Conservation (phyloP, 805 yeast genomes). For the Barnettozyma populi region DNA sequence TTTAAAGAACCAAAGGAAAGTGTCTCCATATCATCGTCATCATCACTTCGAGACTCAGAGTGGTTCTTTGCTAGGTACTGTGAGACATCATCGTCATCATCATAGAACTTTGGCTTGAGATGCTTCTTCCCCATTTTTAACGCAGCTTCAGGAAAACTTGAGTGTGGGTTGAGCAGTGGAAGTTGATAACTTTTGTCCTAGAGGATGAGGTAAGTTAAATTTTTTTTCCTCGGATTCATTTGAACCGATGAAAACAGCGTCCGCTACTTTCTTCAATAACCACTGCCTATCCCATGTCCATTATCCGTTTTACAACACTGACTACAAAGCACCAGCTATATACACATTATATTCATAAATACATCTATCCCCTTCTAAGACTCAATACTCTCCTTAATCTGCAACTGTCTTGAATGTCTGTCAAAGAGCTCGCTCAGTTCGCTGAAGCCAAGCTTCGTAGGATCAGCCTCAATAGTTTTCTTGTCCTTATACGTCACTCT, state of each 20-base stretch:
- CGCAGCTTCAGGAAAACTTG: neutral
- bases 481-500: conserved; percentile 82
- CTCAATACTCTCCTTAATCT: conserved; percentile 65
- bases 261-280: no score
- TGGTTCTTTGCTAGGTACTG: conserved; percentile 8
- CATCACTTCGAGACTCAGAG: conserved; percentile 26
- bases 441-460: conserved; percentile 44
- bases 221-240: neutral
- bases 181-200: no score
- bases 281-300: no score
- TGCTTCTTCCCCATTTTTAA: conserved; percentile 16
- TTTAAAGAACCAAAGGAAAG: conserved; percentile 64
- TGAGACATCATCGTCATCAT: conserved; percentile 21
- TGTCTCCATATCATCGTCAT: conserved; percentile 43
- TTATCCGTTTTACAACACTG: neutral
- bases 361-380: conserved; percentile 15
- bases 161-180: no score
- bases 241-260: neutral
- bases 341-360: conserved; percentile 1
- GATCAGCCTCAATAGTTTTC: conserved; percentile 61
- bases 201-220: neutral
- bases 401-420: conserved; percentile 74
- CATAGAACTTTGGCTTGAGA: conserved; percentile 13
- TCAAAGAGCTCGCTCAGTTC: conserved; percentile 69
- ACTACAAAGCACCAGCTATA: neutral